These are phyloP conservation scores for Penicillium sp. DNA, from an alignment of 2,329 filamentous ascomycete genomes.

Conservation along the genomic window DNA sequence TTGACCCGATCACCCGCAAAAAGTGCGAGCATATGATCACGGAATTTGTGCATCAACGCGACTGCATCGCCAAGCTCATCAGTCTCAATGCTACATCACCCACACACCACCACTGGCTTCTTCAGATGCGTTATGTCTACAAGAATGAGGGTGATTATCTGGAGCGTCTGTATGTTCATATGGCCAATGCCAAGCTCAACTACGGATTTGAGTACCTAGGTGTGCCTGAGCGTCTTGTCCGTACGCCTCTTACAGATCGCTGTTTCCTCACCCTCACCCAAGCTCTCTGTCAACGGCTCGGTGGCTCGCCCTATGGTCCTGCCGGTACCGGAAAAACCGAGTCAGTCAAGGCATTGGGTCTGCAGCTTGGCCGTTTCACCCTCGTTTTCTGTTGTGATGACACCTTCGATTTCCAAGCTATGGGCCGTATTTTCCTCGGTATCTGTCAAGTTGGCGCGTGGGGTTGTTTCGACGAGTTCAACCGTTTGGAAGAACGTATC, in stretches of 20 bases:
- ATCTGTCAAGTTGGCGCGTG: conserved; percentile 98
- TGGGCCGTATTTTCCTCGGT: conserved; percentile 98
- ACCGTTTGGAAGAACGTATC: conserved; percentile 95
- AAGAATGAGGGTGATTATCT: conserved; percentile 73
- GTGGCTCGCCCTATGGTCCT: conserved; percentile 94
- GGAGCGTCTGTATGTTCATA: conserved; percentile 81
- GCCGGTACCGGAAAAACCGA: conserved; percentile 99
- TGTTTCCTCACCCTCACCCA: conserved; percentile 98
- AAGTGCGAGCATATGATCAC: conserved; percentile 99
- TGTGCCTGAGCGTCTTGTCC: conserved; percentile 90
- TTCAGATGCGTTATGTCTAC: conserved; percentile 97
- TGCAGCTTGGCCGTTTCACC: conserved; percentile 95
- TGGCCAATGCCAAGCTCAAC: conserved; percentile 92
- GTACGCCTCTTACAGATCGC: conserved; percentile 93
- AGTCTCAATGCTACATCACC: conserved; percentile 68
- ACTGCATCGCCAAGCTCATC: conserved; percentile 83
- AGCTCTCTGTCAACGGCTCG: conserved; percentile 87
- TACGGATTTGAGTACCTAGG: conserved; percentile 99
- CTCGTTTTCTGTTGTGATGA: conserved; percentile 99
- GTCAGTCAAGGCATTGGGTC: conserved; percentile 94
- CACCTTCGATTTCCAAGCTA: conserved; percentile 98
- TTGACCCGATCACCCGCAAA: conserved; percentile 81
- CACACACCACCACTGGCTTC: conserved; percentile 84
- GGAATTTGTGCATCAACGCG: conserved; percentile 95
- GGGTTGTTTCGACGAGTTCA: conserved; percentile 99